phyloP scores from a whole-genome alignment of 2,329 filamentous ascomycete genomes.

The Xylaria sp. region DNA sequence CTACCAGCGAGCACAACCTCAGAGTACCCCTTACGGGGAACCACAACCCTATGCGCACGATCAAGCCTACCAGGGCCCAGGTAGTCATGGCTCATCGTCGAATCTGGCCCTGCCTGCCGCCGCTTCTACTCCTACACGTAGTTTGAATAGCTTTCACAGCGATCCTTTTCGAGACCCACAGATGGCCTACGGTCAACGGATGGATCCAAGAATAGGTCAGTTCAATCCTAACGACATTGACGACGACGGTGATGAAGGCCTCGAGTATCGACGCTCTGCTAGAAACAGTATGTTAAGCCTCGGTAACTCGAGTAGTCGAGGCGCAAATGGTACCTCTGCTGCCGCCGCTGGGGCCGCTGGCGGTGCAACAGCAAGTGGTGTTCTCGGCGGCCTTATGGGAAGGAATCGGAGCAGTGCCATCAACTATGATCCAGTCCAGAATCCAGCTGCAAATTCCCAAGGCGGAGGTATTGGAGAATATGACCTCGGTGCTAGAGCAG shows the following conservation, averaged over 20 bases:
- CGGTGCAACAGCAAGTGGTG: slow-evolving; percentile 58
- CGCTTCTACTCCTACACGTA: slow-evolving; percentile 60
- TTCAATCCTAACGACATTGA: slow-evolving; percentile 83
- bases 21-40: slow-evolving; percentile 40
- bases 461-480: slow-evolving; percentile 51
- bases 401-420: slow-evolving; percentile 54
- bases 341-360: slow-evolving; percentile 60
- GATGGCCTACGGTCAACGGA: slow-evolving; percentile 59
- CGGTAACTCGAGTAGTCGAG: slow-evolving; percentile 58
- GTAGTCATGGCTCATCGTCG: slow-evolving; percentile 54
- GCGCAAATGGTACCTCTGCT: slow-evolving; percentile 58
- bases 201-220: slow-evolving; percentile 64
- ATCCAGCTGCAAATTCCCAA: slow-evolving; percentile 46
- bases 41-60: slow-evolving; percentile 40
- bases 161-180: slow-evolving; percentile 71
- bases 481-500: slow-evolving; percentile 54
- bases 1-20: slow-evolving; percentile 38
- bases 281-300: slow-evolving; percentile 71
- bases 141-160: slow-evolving; percentile 66
- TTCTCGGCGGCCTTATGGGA: slow-evolving; percentile 57
- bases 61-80: slow-evolving; percentile 37
- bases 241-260: slow-evolving; percentile 89
- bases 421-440: slow-evolving; percentile 68
- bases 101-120: slow-evolving; percentile 55
- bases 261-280: slow-evolving; percentile 65